phyloP scores from a whole-genome alignment of 108 stramenopile genomes.

The Epithemia pelagica region DNA sequence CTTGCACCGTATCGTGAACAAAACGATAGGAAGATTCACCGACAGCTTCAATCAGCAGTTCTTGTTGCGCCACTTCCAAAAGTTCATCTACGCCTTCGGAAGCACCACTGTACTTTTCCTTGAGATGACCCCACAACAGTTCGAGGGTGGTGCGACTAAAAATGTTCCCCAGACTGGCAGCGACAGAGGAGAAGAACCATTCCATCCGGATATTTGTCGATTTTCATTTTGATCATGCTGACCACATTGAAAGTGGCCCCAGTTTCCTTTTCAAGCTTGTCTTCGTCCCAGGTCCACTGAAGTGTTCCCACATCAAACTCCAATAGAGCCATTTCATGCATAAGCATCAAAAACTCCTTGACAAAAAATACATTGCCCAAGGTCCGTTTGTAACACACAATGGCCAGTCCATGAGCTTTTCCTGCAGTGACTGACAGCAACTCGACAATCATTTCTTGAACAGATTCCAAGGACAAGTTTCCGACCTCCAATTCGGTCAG shows the following conservation, averaged over 20 bases:
- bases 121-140: neutral
- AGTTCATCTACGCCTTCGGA: neutral
- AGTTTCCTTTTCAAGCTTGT: neutral
- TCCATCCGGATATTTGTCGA: neutral
- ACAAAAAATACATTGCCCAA: conserved; percentile 6
- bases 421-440: conserved; percentile 4
- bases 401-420: neutral
- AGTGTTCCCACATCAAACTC: neutral
- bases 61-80: no score
- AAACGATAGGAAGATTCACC: neutral
- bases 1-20: conserved; percentile 6
- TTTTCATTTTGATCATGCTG: conserved; percentile 5
- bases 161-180: neutral
- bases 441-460: conserved; percentile 29
- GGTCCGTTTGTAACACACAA: conserved; percentile 9
- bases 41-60: neutral
- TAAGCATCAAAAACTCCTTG: neutral
- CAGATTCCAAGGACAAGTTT: neutral
- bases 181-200: conserved; percentile 3
- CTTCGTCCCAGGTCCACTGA: conserved; percentile 9
- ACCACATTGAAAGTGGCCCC: conserved; percentile 9
- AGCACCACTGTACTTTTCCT: neutral
- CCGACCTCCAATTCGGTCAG: neutral
- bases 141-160: neutral
- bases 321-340: neutral